Evolutionary conservation across 352 stramenopile species (phyloP).

Genomic region (Globisporangium camurandrum): DNA sequence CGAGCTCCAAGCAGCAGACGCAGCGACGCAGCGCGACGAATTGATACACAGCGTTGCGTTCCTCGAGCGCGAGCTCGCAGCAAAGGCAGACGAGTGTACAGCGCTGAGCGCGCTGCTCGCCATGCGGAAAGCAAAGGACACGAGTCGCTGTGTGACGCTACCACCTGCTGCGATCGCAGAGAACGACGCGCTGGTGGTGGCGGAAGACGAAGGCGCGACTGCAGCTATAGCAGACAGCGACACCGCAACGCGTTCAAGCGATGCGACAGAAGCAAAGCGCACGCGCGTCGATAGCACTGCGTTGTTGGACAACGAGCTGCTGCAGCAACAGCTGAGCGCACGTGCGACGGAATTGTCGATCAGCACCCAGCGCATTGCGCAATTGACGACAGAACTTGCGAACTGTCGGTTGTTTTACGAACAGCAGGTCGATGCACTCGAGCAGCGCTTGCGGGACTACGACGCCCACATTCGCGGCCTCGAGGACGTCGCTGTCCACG

Average conservation of each 20-base stretch:
- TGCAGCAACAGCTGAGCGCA: constrained; percentile 43
- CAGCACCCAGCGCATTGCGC: constrained; percentile 29
- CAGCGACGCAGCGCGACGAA: constrained; percentile 39
- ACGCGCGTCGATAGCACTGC: constrained; percentile 12
- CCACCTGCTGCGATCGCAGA: constrained; percentile 5
- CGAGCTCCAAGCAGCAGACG: constrained; percentile 28
- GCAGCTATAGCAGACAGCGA: not conserved
- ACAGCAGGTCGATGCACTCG: constrained; percentile 27
- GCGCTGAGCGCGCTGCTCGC: constrained; percentile 34
- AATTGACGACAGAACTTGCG: constrained; percentile 36
- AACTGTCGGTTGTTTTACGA: constrained; percentile 54
- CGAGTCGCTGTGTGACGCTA: no score
- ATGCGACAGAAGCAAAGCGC: not conserved
- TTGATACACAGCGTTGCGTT: constrained; percentile 41
- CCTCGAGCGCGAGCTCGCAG: constrained; percentile 37
- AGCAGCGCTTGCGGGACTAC: constrained; percentile 44
- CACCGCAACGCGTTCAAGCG: no score
- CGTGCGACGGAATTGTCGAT: constrained; percentile 41
- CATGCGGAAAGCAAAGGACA: constrained; percentile 7
- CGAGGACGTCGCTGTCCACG: constrained; percentile 34
- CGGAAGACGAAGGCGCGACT: not conserved
- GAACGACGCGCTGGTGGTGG: not conserved
- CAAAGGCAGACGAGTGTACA: constrained; percentile 40
- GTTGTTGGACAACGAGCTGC: constrained; percentile 37
- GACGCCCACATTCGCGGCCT: constrained; percentile 36